Base-by-base conservation (phyloP, 805 yeast genomes). In the Blastobotrys chiropterorum region DNA sequence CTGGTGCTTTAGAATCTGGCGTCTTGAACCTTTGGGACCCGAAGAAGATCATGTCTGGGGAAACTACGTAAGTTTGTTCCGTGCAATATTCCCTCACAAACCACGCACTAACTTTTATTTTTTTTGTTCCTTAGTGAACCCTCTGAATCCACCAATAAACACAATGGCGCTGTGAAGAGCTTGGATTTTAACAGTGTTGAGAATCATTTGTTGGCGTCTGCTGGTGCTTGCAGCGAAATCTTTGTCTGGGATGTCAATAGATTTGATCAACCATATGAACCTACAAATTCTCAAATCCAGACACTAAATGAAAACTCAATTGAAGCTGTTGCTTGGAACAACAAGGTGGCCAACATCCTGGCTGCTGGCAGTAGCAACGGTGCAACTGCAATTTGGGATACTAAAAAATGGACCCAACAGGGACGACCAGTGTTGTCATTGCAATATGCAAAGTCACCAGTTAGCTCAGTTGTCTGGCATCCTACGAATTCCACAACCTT, bases 381-480 rank as follows among this genome's bases (percentile, higher is more conserved):
- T 14, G 86, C 81, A 66, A 83, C 97, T 2, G 85, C 97, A 1
- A 83, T 94, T 58, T 94, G 97, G 97, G 98, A 94, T 70, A 74
- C 90, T 58, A 86, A 86, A 63, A 82, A 90, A 41, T 85, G 83
- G 65, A 80, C 88, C 63, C 97, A 92, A 70, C 85, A 83, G 65
- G 34, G 34, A 26, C 80, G 89, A 63, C 97, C 90, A 70, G 96
- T 92, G 20, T 72, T 94, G 55, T 96, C 89, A 67, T 76, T 94
- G 65, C 78, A 82, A 52, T 87, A 88, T 67, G 73, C 82, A 19
- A 60, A 66, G 17, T 70, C 72, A 14, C 84, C 83, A 51, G 77
- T 92, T 48, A 81, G 95, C 38, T 78, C 79, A 54, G 95, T 94
- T 13, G 89, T 85, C 53, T 94, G 99, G 99, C 97, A 94, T 68